phyloP scores from a whole-genome alignment of 768 basidiomycete species.

The Podaxis sp. region DNA sequence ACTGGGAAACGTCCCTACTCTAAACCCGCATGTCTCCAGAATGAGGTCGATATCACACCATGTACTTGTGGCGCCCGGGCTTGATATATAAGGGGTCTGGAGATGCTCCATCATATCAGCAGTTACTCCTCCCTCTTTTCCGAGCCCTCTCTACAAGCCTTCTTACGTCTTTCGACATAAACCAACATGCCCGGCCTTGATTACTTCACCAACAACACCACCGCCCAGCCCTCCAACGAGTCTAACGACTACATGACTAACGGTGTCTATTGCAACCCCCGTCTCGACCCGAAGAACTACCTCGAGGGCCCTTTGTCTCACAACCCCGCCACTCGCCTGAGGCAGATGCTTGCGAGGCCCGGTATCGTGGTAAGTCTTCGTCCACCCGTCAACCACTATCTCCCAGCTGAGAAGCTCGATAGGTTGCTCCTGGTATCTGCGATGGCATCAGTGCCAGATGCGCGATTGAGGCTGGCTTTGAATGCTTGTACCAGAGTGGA shows the following conservation, averaged over 20 bases:
- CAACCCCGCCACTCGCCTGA: slow-evolving; percentile 63
- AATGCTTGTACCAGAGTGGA: slow-evolving; percentile 73
- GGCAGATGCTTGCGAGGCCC: slow-evolving; percentile 58
- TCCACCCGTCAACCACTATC: no score
- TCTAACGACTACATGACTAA: neutral
- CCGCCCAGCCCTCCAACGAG: neutral
- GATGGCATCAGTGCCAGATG: slow-evolving; percentile 72
- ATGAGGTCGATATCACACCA: neutral
- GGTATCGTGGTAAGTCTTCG: slow-evolving; percentile 57
- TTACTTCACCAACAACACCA: neutral
- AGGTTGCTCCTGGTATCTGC: slow-evolving; percentile 70
- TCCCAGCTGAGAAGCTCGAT: neutral
- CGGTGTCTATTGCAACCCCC: slow-evolving; percentile 54
- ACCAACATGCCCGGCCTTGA: slow-evolving; percentile 8
- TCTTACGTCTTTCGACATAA: neutral
- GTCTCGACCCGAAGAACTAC: slow-evolving; percentile 63
- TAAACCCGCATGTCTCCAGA: slow-evolving; percentile 1
- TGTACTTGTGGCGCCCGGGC: neutral
- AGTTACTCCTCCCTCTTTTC: neutral
- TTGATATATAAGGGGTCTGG: neutral
- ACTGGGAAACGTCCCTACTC: neutral
- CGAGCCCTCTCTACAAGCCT: neutral
- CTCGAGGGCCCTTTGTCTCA: slow-evolving; percentile 59
- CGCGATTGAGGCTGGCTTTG: slow-evolving; percentile 72
- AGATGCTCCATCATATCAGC: neutral